Evolutionary conservation across 2,329 filamentous ascomycete species (phyloP).

Genomic region (Anthostomella pinea): DNA sequence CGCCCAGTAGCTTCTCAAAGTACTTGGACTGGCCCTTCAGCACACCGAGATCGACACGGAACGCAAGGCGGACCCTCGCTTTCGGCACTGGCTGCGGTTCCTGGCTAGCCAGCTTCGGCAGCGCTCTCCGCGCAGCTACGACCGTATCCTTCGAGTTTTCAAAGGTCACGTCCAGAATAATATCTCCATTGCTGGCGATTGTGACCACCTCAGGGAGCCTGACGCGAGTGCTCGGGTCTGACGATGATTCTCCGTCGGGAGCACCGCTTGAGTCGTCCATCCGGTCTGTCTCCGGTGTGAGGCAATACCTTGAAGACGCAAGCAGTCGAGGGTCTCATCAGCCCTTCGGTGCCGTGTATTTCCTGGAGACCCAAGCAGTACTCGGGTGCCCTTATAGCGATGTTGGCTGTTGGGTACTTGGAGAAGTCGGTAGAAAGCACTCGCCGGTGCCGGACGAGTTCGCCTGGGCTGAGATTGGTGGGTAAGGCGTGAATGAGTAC

Average conservation of each 20-base stretch:
- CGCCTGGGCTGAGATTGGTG: too few species aligned
- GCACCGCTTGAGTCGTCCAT: conserved; percentile 28
- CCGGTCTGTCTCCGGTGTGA: conserved; percentile 34
- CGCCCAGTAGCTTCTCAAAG: conserved; percentile 64
- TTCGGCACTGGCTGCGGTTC: conserved; percentile 33
- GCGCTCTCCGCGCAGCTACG: conserved; percentile 41
- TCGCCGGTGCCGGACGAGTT: too few species aligned
- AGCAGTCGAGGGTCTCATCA: conserved; percentile 29
- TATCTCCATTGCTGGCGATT: conserved; percentile 58
- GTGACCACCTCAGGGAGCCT: conserved; percentile 40
- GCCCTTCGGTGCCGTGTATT: conserved; percentile 10
- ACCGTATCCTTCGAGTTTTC: conserved; percentile 54
- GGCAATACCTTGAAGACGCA: conserved; percentile 32
- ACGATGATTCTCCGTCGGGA: conserved; percentile 20
- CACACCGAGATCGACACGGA: conserved; percentile 56
- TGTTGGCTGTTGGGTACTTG: too few species aligned
- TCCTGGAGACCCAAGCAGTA: not conserved
- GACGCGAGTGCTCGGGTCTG: conserved; percentile 9
- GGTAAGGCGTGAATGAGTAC: too few species aligned
- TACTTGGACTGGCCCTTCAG: conserved; percentile 65
- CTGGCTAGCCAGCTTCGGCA: conserved; percentile 24
- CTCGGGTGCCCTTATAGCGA: not conserved
- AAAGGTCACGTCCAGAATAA: conserved; percentile 66
- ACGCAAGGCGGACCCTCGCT: conserved; percentile 44
- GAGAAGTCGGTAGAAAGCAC: too few species aligned